Percentiles rank a stretch among this genome's conserved stretches.
These are phyloP conservation scores for Aspergillus hancockii DNA, from an alignment of 495 filamentous ascomycete genomes.

Conservation along the genomic window DNA sequence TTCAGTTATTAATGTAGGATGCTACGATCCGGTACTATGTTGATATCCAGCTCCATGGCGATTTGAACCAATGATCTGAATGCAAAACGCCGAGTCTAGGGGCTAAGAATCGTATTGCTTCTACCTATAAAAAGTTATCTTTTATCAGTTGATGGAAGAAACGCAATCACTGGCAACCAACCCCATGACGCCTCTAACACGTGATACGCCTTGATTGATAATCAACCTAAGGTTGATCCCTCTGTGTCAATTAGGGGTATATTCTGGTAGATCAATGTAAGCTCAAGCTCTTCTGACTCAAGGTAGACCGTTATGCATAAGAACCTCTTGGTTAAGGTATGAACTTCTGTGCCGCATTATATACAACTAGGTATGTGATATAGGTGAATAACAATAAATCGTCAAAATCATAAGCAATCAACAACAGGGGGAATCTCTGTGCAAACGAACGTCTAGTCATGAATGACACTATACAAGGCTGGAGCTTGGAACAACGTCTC, in stretches of 20 bases:
- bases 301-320: neutral
- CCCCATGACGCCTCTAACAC: neutral
- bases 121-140: neutral
- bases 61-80: too few species aligned
- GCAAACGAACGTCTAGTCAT: slow-evolving; percentile 10
- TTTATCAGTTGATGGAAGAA: neutral
- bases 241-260: neutral
- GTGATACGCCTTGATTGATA: neutral
- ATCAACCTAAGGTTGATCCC: neutral
- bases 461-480: slow-evolving; percentile 2
- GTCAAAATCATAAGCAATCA: slow-evolving; percentile 6
- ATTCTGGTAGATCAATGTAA: neutral
- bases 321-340: neutral
- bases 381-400: slow-evolving; percentile 1
- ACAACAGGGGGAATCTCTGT: slow-evolving; percentile 15
- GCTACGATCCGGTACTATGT: too few species aligned
- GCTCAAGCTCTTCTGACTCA: neutral
- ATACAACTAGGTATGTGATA: slow-evolving; percentile 7
- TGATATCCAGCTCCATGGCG: too few species aligned
- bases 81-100: too few species aligned
- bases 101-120: too few species aligned
- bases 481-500: slow-evolving; percentile 9
- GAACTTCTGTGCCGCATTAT: slow-evolving; percentile 2
- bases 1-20: too few species aligned
- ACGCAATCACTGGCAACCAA: neutral